phyloP scores from a whole-genome alignment of 2,329 filamentous ascomycete species.

The Microdochium paspali region DNA sequence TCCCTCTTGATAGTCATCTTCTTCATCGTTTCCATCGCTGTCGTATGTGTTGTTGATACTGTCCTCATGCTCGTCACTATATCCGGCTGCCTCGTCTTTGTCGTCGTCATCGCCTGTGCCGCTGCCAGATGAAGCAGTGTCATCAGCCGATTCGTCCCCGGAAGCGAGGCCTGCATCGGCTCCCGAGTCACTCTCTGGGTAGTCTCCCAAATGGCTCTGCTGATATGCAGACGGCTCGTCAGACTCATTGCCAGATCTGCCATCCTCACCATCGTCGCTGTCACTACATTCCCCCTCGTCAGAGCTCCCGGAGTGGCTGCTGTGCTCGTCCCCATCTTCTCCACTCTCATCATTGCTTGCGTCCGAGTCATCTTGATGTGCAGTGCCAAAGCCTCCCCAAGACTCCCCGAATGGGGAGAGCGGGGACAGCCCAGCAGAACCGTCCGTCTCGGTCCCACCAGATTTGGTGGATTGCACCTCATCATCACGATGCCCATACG shows the following conservation, averaged over 20 bases:
- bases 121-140: not conserved
- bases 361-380: not conserved
- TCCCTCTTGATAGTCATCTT: not conserved
- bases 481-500: not conserved
- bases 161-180: not conserved
- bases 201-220: not conserved
- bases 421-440: no score
- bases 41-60: not conserved
- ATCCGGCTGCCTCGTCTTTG: no score
- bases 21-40: not conserved
- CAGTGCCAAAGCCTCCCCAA: no score
- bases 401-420: no score
- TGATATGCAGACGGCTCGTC: not conserved
- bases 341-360: not conserved
- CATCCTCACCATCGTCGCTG: not conserved
- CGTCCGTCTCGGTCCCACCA: no score
- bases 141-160: not conserved
- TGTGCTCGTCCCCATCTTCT: not conserved
- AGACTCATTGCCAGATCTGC: not conserved
- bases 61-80: not conserved
- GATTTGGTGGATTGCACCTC: not conserved
- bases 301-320: not conserved
- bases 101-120: not conserved
- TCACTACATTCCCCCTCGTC: not conserved
- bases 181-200: not conserved